Evolutionary conservation across 768 basidiomycete species (phyloP).

Genomic region (Hemileccinum rubropunctum): DNA sequence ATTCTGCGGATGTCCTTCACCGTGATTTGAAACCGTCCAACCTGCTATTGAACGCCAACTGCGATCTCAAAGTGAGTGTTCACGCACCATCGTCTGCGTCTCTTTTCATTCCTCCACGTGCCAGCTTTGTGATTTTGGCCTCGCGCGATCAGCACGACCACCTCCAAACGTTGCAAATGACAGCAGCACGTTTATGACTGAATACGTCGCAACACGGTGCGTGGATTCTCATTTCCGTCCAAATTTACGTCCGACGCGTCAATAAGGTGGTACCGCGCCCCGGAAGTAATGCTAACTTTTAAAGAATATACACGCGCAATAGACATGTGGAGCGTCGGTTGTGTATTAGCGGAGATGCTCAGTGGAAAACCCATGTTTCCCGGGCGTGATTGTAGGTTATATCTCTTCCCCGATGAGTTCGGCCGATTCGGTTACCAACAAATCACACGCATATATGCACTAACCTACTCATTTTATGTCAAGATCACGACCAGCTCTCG

Average conservation of each 20-base stretch:
- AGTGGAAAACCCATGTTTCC: slow-evolving; percentile 92
- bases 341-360: slow-evolving; percentile 88
- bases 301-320: slow-evolving; percentile 91
- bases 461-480: too few species aligned
- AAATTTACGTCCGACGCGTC: slow-evolving; percentile 1
- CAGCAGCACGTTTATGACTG: slow-evolving; percentile 81
- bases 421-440: too few species aligned
- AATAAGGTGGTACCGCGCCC: slow-evolving; percentile 90
- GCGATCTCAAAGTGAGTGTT: slow-evolving; percentile 82
- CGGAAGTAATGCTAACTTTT: slow-evolving; percentile 98
- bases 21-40: slow-evolving; percentile 97
- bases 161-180: slow-evolving; percentile 73
- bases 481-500: slow-evolving; percentile 93
- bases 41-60: slow-evolving; percentile 92
- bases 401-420: too few species aligned
- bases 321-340: slow-evolving; percentile 86
- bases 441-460: too few species aligned
- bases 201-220: slow-evolving; percentile 93
- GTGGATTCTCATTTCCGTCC: not conserved
- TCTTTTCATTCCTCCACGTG: not conserved
- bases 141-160: slow-evolving; percentile 75
- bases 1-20: slow-evolving; percentile 92
- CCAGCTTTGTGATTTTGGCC: slow-evolving; percentile 84
- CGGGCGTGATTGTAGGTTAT: slow-evolving; percentile 91
- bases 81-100: not conserved